These are phyloP conservation scores for Kalmanozyma brasiliensis DNA, from an alignment of 1,284 basidiomycete species.

Conservation along the genomic window DNA sequence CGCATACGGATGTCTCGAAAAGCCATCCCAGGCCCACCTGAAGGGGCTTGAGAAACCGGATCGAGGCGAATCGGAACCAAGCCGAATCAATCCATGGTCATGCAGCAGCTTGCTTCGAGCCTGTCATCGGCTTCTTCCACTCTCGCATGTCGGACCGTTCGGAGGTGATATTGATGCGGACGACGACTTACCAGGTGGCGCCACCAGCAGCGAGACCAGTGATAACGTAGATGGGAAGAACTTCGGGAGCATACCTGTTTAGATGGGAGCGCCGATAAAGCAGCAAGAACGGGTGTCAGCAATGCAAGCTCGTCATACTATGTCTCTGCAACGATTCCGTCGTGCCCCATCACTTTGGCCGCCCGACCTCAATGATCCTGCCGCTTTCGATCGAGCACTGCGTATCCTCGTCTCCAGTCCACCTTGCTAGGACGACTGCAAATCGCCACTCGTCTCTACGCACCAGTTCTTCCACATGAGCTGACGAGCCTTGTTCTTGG, in stretches of 20 bases:
- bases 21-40: too few species aligned
- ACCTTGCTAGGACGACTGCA: too few species aligned
- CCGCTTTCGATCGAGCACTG: too few species aligned
- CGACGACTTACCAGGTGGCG: conserved; percentile 61
- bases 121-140: too few species aligned
- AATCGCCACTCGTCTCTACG: conserved; percentile 10
- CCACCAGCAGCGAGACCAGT: conserved; percentile 59
- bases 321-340: too few species aligned
- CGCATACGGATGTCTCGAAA: too few species aligned
- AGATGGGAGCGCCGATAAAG: neutral
- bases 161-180: neutral
- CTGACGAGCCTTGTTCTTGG: conserved; percentile 56
- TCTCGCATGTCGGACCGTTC: neutral
- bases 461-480: conserved; percentile 61
- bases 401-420: neutral
- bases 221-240: conserved; percentile 62
- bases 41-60: too few species aligned
- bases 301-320: neutral
- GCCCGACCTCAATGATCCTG: too few species aligned
- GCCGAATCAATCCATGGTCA: too few species aligned
- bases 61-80: neutral
- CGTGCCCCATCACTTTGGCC: too few species aligned
- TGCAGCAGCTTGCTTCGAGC: too few species aligned
- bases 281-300: neutral
- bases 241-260: conserved; percentile 51